Base-by-base conservation (phyloP, 2,329 filamentous ascomycete species). In the Knoxdaviesia capensis region DNA sequence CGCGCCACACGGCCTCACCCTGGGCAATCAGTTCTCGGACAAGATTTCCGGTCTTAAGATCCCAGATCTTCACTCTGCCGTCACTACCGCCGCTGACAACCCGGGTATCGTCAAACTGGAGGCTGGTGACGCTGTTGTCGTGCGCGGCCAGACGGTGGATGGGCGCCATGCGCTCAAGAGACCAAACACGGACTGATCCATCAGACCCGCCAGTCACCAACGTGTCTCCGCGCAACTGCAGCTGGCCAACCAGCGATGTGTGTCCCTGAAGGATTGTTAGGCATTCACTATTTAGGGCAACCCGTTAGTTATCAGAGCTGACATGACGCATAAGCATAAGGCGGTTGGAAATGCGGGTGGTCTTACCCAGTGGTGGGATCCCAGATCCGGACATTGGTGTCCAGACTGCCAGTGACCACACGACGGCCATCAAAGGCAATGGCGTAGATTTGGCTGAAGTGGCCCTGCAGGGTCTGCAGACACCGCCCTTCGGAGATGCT, bases 361-460 rank as follows among this genome's bases (percentile, higher is more conserved):
- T 64, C 77, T 61, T 66, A 83, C 79, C 86, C 87, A 51, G 84
- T 85, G 40, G 70, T 74, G 30, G 85, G 84, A 64, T 98, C 86
- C 90, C 90, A 98, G 47, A 98, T 92, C 48, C 90, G 72, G 30
- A 98, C 88, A 51, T 88, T 94, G 4, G 90, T 98, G 59, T 98
- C 90, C 47, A 98, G 65, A 58, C 87, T 94, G 41, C 90, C 90
- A 7, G 90, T 98, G 34, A 92, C 88, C 44, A 98, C 87, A 48
- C 87, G 74, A 50, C 79, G 78, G 35, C 90, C 90, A 56, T 98
- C 90, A 59, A 96, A 98, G 1, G 90, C 90, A 55, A 98, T 93
- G 20, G 90, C 90, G 56, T 98, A 98, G 45, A 98, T 98, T 56
- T 98, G 90, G 56, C 88, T 96, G 61, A 94, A 98, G 59, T 98